Evolutionary conservation across 2,329 filamentous ascomycete genomes (phyloP), one percentile per base, ranked within the genome.

Genomic region (Trichoderma atrobrunneum): DNA sequence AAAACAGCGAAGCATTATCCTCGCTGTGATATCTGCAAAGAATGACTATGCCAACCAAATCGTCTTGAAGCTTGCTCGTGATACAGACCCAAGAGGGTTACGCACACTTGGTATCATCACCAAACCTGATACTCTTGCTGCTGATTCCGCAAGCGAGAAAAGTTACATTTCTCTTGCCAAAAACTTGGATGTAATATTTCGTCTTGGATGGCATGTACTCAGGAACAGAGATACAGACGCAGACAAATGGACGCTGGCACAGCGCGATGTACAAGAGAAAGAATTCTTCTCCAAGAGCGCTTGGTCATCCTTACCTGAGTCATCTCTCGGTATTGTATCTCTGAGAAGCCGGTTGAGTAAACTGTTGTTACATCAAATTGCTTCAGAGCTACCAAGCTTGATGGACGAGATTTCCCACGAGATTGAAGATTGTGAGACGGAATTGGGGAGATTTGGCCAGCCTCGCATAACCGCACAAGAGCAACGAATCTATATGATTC

Each of bases 21-120:
- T 92, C 0, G 86, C 89, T 0, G 86, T 90, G 0, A 82, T 91
- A 0, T 87, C 85, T 0, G 88, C 87, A 1, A 87, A 86, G 66
- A 85, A 84, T 48, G 87, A 92, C 68, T 86, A 85, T 73, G 87
- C 87, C 7, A 87, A 89, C 36, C 90, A 93, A 75, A 80, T 84
- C 5, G 85, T 92, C 5, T 79, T 88, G 0, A 82, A 86, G 14
- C 76, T 85, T 56, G 83, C 87, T 3, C 71, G 74, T 7, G 28
- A 69, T 3, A 72, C 76, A 0, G 78, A 80, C 28, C 73, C 76
- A 0, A 28, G 71, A 0, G 80, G 83, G 0, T n/a, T 57, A 2
- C 85, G 87, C 3, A 89, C 87, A 0, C 76, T 90, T 0, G 87
- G 87, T 3, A 83, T 90, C 71, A 86, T 90, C 73, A 90, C 88